Evolutionary conservation across 177 flowering plant species (phyloP), one percentile per base, ranked within the genome.

Genomic region (Tripterygium wilfordii): DNA sequence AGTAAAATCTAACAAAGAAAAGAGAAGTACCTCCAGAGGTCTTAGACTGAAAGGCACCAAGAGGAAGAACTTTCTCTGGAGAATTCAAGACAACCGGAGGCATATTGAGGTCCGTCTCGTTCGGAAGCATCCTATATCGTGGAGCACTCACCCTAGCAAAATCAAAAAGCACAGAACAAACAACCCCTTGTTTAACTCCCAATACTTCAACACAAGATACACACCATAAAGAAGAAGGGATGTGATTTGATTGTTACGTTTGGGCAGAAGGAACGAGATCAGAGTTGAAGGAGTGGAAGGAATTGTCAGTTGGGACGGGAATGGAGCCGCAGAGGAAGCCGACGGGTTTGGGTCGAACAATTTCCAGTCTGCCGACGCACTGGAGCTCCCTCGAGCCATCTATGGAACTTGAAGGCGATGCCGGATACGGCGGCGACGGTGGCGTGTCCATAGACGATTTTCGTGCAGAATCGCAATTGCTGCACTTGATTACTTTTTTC

Each of bases 271-370:
- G 85, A 13, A 79, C 66, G 26, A 79, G 70, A 19, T 78, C 85
- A 21, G 88, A 72, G 33, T 64, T 63, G 72, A 79, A 78, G 32
- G 62, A 63, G 20, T 72, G 81, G 61, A 81, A 83, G 10, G 92
- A 54, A 14, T 74, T 72, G 31, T 91, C 96, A 7, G 96, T 83
- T 4, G 88, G 82, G 20, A 91, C 95, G 1, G 88, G 96, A 7
- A 88, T 78, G 0, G 95, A 76, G 30, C 98, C 98, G 69, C 95
- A 91, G 42, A 91, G 77, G 53, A 91, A 88, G 4, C 91, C 89
- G 0, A 74, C 80, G 5, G 89, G 92, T 35, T 83, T 82, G 0
- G 95, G 89, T 17, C 57, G 49, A 16, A 51, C 78, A 37, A 91
- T 67, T 50, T 91, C 89, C 61, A 91, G 47, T 40, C 51, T 78